Base-by-base conservation (phyloP, 352 stramenopile species). In the Globisporangium recalcitrans region DNA sequence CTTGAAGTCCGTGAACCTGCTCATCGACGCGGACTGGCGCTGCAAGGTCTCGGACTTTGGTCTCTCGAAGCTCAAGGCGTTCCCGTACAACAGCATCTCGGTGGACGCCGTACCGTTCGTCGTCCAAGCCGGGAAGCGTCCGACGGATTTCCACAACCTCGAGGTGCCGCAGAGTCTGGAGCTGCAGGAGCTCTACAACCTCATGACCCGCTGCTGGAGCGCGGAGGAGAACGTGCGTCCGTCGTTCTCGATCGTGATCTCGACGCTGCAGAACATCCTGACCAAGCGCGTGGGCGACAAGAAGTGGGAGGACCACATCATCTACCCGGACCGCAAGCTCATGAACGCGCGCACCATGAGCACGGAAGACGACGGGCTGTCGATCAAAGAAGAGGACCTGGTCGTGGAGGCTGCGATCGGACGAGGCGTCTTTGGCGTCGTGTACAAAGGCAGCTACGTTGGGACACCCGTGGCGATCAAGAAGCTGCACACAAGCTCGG, bases 1-100 rank as follows among this genome's bases (percentile, higher is more conserved):
- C 51, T 75, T 97, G 31, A 97, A 97, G 72, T 90, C 80, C 9
- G 81, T 95, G 26, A 97, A 97, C 62, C 58, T 97, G 22, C 75
- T 97, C 0, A 90, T 97, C 34, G 80, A 93, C 66, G 75, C 85
- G 7, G 81, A 96, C 63, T 95, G 89, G 84, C 81, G 82, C 3
- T 95, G 84, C 69, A 97, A 97, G 55, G 87, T 97, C 11, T 92
- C 80, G 4, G 90, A 97, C 59, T 96, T 97, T 73, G 89, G 90
- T 1, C 75, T 97, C 9, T 91, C 77, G 40, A 87, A 89, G 57
- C 77, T 96, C 42, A 95, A 95, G 58, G 82, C 82, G 11, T 90
- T 91, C 56, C 84, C 85, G 36, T 93, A 91, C 64, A 75, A 84
- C 54, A 88, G 71, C 47, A 90, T 95, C 68, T 85, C 84, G 8